Base-by-base conservation (phyloP, 2,329 filamentous ascomycete species). In the Aspergillus eucalypticola region DNA sequence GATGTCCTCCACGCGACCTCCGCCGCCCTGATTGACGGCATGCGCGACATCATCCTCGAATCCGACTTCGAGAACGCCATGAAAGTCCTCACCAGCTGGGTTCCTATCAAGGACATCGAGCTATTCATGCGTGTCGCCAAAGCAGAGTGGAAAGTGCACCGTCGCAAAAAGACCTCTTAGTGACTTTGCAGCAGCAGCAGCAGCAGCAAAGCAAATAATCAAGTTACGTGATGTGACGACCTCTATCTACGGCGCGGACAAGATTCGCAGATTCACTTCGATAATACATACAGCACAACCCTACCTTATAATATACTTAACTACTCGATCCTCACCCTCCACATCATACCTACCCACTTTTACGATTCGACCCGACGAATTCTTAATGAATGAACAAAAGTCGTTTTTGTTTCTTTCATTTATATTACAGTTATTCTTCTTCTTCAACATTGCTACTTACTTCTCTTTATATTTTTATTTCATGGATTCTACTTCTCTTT, bases 61-160 rank as follows among this genome's bases (percentile, higher is more conserved):
- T 92, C 91, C 17, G 95, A 99, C 74, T 99, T 98, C 75, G 95
- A 99, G 75, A 96, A 96, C 71, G 90, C 90, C 50, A 99, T 99
- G 95, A 98, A 97, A 79, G 90, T 93, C 7, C 82, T 99, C 64
- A 98, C 95, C 29, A 92, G 90, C 59, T 96, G 91, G 87, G 89
- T 98, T 48, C 92, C 94, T 19, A 89, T 99, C 74, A 92, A 92
- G 76, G 94, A 99, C 70, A 92, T 96, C 72, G 92, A 98, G 73
- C 78, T 96, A 60, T 83, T 99, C 69, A 96, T 99, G 91, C 89
- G 88, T 69, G 91, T 97, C 60, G 88, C 92, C 25, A 89, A 89
- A 71, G 88, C 91, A 13, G 94, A 98, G 78, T 97, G 90, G 86
- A 96, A 90, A 79, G 79, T 86, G 69, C 80, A 85, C 66, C 71